These are phyloP conservation scores for Penicillium sp. DNA, from an alignment of 2,329 filamentous ascomycete species.

Conservation along the genomic window DNA sequence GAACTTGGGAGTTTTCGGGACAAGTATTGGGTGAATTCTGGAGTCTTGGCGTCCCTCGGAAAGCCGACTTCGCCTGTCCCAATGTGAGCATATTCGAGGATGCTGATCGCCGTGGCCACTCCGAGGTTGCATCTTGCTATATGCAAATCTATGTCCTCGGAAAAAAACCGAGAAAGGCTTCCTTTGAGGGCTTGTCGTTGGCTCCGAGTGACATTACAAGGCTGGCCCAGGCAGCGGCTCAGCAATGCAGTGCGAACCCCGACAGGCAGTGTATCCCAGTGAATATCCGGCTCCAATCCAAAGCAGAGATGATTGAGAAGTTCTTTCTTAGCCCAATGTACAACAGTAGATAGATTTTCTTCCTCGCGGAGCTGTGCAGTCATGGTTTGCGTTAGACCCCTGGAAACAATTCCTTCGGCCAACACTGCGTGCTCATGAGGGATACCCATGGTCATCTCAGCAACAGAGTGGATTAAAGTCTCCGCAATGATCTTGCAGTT, in stretches of 20 bases:
- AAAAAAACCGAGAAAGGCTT: constrained; percentile 40
- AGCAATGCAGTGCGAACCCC: constrained; percentile 49
- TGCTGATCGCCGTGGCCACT: constrained; percentile 38
- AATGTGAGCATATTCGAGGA: constrained; percentile 33
- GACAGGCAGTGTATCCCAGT: constrained; percentile 53
- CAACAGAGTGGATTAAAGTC: constrained; percentile 38
- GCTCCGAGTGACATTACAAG: constrained; percentile 40
- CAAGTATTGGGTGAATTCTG: constrained; percentile 30
- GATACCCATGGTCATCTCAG: constrained; percentile 35
- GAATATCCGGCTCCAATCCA: constrained; percentile 50
- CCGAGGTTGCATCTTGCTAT: constrained; percentile 52
- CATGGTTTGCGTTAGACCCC: constrained; percentile 36
- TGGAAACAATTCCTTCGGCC: constrained; percentile 34
- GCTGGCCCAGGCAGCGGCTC: constrained; percentile 46
- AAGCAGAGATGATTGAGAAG: constrained; percentile 50
- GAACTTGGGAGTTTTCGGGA: constrained; percentile 23
- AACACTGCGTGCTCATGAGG: constrained; percentile 40
- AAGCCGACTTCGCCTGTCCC: constrained; percentile 27
- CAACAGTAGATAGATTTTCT: constrained; percentile 39
- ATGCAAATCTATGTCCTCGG: constrained; percentile 41
- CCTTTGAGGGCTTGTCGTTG: constrained; percentile 48
- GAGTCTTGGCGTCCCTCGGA: constrained; percentile 26
- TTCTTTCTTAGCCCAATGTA: constrained; percentile 45
- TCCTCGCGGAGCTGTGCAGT: constrained; percentile 36
- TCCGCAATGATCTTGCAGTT: constrained; percentile 43